Evolutionary conservation across 345 rosid species (phyloP), one percentile per base, ranked within the genome.

Genomic region (Aethionema arabicum): DNA sequence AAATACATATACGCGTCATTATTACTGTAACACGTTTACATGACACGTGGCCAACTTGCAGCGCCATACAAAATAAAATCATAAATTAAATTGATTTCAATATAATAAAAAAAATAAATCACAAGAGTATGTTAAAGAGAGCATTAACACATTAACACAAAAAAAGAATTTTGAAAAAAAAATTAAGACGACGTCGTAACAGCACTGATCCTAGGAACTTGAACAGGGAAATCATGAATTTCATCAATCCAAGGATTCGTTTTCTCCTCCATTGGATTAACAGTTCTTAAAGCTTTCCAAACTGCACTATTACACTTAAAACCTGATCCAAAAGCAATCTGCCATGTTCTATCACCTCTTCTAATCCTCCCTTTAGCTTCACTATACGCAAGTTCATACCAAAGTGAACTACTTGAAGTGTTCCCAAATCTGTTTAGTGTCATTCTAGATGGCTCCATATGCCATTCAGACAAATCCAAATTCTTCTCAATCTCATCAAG

Each of bases 401-500:
- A 91, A 50, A 91, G 67, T 0, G 98, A 91, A 14, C 98, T 91
- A 53, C 98, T 91, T 0, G 98, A 91, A 30, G 98, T 91, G 63
- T 91, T 91, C 0, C 98, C 98, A 60, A 91, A 91, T 69, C 96
- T 76, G 68, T 82, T 75, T 0, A 91, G 76, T 0, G 98, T 85
- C 98, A 91, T 91, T 56, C 97, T 84, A 29, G 98, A 91, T 7
- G 98, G 91, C 68, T 91, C 98, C 98, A 91, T 88, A 50, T 91
- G 98, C 93, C 87, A 79, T 0, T 85, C 87, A 0, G 74, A 72
- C 3, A 91, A 78, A 40, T 85, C 86, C 6, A 91, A 80, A 36
- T 83, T 88, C 72, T 91, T 91, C 83, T 91, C 96, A 0, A 91
- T 63, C 76, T 91, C 98, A 4, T 91, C 98, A 1, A 91, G 70